phyloP scores from a whole-genome alignment of 352 stramenopile genomes.

The Phytophthora colocasiae region DNA sequence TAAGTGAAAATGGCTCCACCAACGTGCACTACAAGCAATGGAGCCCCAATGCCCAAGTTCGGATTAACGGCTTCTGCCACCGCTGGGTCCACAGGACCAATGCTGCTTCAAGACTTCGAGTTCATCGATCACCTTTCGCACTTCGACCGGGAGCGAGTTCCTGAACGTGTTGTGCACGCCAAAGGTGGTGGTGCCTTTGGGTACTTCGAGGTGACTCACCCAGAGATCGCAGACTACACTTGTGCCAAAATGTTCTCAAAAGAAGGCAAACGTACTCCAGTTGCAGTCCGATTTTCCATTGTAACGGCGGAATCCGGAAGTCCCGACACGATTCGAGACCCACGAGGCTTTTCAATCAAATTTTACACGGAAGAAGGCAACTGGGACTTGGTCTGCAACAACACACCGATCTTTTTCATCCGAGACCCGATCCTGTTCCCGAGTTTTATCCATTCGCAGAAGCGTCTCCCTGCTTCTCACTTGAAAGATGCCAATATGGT shows the following conservation, averaged over 20 bases:
- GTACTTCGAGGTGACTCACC: conserved; percentile 91
- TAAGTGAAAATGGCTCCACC: conserved; percentile 31
- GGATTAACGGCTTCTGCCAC: conserved; percentile 39
- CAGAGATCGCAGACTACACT: conserved; percentile 62
- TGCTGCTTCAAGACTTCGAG: conserved; percentile 39
- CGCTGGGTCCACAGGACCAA: conserved; percentile 28
- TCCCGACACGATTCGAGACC: conserved; percentile 83
- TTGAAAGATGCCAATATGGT: conserved; percentile 85
- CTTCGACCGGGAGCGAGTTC: conserved; percentile 44
- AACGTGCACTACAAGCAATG: conserved; percentile 38
- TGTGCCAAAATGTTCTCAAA: conserved; percentile 86
- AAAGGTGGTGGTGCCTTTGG: conserved; percentile 86
- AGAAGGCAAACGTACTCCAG: conserved; percentile 84
- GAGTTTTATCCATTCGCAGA: conserved; percentile 92
- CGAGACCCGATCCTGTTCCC: conserved; percentile 92
- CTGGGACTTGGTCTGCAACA: conserved; percentile 91
- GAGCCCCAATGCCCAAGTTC: conserved; percentile 33
- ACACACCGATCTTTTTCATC: conserved; percentile 93
- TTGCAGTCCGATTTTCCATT: conserved; percentile 86
- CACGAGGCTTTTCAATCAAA: conserved; percentile 89
- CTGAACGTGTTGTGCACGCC: conserved; percentile 45
- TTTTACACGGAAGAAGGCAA: conserved; percentile 94
- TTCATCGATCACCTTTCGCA: conserved; percentile 46
- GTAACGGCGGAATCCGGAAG: conserved; percentile 74
- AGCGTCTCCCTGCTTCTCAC: conserved; percentile 83